Percentiles rank a stretch among this genome's conserved stretches.
Conservation (phyloP, 2,329 filamentous ascomycete species). For the Tolypocladium ovalisporum region DNA sequence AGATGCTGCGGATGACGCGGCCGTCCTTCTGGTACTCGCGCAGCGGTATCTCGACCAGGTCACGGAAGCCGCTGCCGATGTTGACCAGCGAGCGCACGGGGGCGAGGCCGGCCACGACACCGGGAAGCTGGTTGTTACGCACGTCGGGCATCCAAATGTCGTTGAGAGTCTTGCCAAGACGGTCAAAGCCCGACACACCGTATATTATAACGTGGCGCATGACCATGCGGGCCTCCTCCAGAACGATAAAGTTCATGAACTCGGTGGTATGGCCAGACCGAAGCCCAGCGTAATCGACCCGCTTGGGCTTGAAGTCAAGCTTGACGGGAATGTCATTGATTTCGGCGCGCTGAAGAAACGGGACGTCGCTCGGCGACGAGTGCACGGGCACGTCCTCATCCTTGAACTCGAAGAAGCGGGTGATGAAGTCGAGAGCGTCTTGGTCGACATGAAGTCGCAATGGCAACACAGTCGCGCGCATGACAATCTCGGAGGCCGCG, state of each 20-base stretch:
- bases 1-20: constrained; percentile 78
- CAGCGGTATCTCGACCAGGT: constrained; percentile 82
- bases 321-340: constrained; percentile 74
- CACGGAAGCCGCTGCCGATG: constrained; percentile 74
- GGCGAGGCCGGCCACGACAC: constrained; percentile 78
- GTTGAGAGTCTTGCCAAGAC: constrained; percentile 80
- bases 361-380: constrained; percentile 56
- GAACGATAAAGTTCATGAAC: constrained; percentile 96
- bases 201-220: constrained; percentile 87
- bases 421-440: constrained; percentile 94
- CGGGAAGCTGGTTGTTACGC: constrained; percentile 76
- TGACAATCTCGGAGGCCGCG: constrained; percentile 78
- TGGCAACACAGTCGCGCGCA: constrained; percentile 70
- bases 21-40: constrained; percentile 92
- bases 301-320: constrained; percentile 92
- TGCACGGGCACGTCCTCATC: constrained; percentile 53
- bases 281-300: constrained; percentile 89
- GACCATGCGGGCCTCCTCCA: constrained; percentile 80
- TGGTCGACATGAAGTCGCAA: constrained; percentile 91
- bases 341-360: constrained; percentile 85
- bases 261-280: constrained; percentile 91
- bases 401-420: constrained; percentile 95
- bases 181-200: constrained; percentile 82
- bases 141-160: constrained; percentile 97
- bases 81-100: constrained; percentile 87